Percentiles rank a stretch among this genome's conserved stretches.
Evolutionary conservation across 2,329 filamentous ascomycete species (phyloP).

Genomic region (Zymoseptoria tritici): DNA sequence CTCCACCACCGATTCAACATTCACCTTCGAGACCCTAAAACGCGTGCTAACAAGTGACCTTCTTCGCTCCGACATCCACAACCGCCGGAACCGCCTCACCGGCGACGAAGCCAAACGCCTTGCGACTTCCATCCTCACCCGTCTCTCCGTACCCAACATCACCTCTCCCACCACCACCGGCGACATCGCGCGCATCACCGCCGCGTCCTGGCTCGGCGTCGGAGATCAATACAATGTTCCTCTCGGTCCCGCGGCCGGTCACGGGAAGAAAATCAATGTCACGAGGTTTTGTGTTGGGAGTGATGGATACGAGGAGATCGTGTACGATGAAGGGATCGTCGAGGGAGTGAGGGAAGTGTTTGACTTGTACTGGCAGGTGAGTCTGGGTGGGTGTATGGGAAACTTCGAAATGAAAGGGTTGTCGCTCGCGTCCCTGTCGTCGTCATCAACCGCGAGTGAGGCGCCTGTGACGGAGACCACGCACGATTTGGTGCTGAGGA

Average conservation of each 20-base stretch:
- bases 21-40: conserved; percentile 38
- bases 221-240: conserved; percentile 30
- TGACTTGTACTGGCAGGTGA: conserved; percentile 38
- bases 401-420: conserved; percentile 39
- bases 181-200: conserved; percentile 32
- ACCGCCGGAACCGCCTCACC: conserved; percentile 32
- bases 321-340: conserved; percentile 31
- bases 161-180: conserved; percentile 29
- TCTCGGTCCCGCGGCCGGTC: conserved; percentile 28
- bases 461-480: conserved; percentile 4
- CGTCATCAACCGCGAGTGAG: neutral
- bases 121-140: conserved; percentile 37
- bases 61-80: conserved; percentile 38
- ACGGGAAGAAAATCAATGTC: conserved; percentile 34
- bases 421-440: conserved; percentile 8
- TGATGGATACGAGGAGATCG: conserved; percentile 30
- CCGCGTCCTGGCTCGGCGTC: conserved; percentile 37
- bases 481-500: conserved; percentile 20
- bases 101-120: conserved; percentile 42
- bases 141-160: conserved; percentile 30
- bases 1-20: conserved; percentile 10
- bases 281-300: conserved; percentile 33
- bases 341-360: conserved; percentile 38
- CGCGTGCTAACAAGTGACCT: conserved; percentile 41
- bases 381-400: conserved; percentile 36